Base-by-base conservation (phyloP, 1,139 yeast species). In the Pichia sp. region DNA sequence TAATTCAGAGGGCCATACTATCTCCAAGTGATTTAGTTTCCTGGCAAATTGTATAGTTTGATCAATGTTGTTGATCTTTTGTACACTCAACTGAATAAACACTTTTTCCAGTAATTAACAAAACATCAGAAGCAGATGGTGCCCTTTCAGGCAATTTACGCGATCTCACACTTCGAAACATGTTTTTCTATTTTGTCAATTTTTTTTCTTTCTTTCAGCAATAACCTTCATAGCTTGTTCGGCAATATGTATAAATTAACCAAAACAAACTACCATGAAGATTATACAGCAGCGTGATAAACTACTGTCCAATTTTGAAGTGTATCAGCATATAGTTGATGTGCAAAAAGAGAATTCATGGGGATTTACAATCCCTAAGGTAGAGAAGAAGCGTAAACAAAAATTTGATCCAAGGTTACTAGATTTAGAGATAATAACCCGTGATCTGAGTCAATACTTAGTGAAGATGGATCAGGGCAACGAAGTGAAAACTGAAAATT, bases 251-350 rank as follows among this genome's bases (percentile, higher is more conserved):
- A 31, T 26, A 4, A 4, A 26, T 4, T 26, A 26, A 26, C 29
- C 29, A 26, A 26, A 26, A 5, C 29, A 26, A n/a, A 26, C 29
- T 5, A 34, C 1, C 3, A 62, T 62, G 65, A 61, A 79, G 75
- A 69, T 80, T 30, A 75, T 76, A 52, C 70, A 65, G 5, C 69
- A 74, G 51, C 73, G 93, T 60, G 89, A 84, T 56, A 78, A 81
- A 58, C 77, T 89, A 57, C 74, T 89, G 51, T 81, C 92, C 41
- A 86, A 88, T 69, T 83, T 72, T 60, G 96, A 89, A 70, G 95
- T 89, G 2, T 72, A 74, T 46, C 74, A 78, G 54, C 90, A 85
- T 61, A 71, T 89, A 51, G 71, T 74, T 26, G 81, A 74, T 31
- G 74, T 83, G 30, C 83, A 81, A 61, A 65, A 63, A 45, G 73